Conservation (phyloP, 2,329 filamentous ascomycete species). For the Zopfia rhizophila region DNA sequence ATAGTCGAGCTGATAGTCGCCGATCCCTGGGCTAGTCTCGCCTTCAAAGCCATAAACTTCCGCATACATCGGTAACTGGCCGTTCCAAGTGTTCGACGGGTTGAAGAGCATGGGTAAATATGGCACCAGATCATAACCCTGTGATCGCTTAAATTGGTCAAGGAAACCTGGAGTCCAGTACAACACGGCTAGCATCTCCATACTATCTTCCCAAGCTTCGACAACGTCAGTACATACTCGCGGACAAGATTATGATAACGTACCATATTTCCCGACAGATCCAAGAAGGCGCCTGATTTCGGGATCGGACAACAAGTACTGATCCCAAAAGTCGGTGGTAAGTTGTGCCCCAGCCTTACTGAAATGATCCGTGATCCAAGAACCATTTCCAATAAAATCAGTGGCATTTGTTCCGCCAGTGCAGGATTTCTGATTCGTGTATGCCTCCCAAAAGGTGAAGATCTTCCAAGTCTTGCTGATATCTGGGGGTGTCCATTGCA, state of each 20-base stretch:
- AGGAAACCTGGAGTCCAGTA: slow-evolving; percentile 38
- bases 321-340: slow-evolving; percentile 46
- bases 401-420: slow-evolving; percentile 32
- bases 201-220: slow-evolving; percentile 48
- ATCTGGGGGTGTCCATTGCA: slow-evolving; percentile 27
- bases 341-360: slow-evolving; percentile 36
- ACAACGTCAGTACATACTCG: neutral
- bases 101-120: slow-evolving; percentile 45
- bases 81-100: slow-evolving; percentile 23
- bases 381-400: slow-evolving; percentile 43
- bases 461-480: slow-evolving; percentile 24
- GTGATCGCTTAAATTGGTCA: slow-evolving; percentile 28
- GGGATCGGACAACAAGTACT: slow-evolving; percentile 37
- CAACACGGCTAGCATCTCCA: slow-evolving; percentile 39
- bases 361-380: slow-evolving; percentile 48
- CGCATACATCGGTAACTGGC: slow-evolving; percentile 13
- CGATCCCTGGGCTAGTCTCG: slow-evolving; percentile 20
- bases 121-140: slow-evolving; percentile 40
- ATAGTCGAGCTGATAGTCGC: slow-evolving; percentile 40
- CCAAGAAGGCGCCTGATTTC: slow-evolving; percentile 18
- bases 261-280: slow-evolving; percentile 43
- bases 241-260: neutral
- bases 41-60: slow-evolving; percentile 17
- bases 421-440: slow-evolving; percentile 29
- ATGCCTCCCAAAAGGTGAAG: slow-evolving; percentile 29